Evolutionary conservation across 371 early-diverging fungal genomes (phyloP).

Genomic region (Dichotomocladium elegans): DNA sequence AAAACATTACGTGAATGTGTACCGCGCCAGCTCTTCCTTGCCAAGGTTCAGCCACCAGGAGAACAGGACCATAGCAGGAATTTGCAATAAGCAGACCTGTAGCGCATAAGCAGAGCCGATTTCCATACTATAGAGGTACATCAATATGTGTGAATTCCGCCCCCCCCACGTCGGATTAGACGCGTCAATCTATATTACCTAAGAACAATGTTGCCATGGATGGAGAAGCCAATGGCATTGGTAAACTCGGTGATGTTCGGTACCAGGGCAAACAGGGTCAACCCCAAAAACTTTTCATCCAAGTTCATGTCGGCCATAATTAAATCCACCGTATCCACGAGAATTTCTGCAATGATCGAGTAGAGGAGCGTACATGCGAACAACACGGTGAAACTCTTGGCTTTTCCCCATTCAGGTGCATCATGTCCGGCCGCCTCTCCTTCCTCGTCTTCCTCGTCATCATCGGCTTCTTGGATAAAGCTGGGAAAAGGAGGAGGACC

Average conservation of each 20-base stretch:
- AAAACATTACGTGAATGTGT: conserved; percentile 49
- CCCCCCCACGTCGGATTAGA: not conserved
- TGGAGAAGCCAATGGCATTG: conserved; percentile 94
- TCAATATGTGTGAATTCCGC: not conserved
- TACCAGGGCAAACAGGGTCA: conserved; percentile 92
- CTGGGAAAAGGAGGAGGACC: conserved; percentile 3
- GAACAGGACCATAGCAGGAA: conserved; percentile 90
- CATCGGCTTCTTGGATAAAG: conserved; percentile 44
- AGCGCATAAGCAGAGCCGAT: conserved; percentile 95
- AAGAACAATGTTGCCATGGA: conserved; percentile 88
- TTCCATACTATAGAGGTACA: conserved; percentile 58
- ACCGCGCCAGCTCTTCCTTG: conserved; percentile 28
- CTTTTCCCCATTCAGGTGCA: conserved; percentile 87
- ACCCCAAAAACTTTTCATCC: conserved; percentile 86
- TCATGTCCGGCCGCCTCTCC: conserved; percentile 84
- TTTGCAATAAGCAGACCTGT: conserved; percentile 92
- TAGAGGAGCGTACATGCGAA: conserved; percentile 83
- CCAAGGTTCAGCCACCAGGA: conserved; percentile 67
- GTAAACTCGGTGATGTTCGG: conserved; percentile 95
- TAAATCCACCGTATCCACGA: conserved; percentile 74
- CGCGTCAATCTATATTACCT: conserved; percentile 34
- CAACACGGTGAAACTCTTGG: conserved; percentile 77
- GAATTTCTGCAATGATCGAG: conserved; percentile 82
- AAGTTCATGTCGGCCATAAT: conserved; percentile 63
- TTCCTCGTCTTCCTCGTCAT: conserved; percentile 59